These are phyloP conservation scores for Fusarium kyushuense DNA, from an alignment of 2,329 filamentous ascomycete species.

Conservation along the genomic window DNA sequence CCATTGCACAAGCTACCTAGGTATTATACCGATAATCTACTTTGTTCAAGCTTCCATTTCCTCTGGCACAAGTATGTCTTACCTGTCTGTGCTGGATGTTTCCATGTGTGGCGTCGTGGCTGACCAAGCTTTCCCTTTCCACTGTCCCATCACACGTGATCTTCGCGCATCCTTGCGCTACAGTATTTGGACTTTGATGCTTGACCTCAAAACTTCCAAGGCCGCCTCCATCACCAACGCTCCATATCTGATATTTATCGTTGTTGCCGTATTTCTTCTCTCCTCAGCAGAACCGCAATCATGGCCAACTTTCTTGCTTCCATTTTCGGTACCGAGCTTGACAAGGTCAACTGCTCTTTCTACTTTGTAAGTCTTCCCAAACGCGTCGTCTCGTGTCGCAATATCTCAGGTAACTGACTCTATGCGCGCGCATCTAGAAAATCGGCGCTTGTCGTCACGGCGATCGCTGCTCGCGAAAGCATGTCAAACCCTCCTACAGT, in stretches of 20 bases:
- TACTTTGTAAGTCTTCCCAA: constrained; percentile 68
- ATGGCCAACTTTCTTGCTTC: constrained; percentile 99
- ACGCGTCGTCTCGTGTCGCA: constrained; percentile 30
- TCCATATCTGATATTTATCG: constrained; percentile 14
- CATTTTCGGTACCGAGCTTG: constrained; percentile 99
- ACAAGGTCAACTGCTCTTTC: constrained; percentile 99
- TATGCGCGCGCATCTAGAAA: constrained; percentile 72
- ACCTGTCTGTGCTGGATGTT: constrained; percentile 6
- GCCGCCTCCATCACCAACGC: constrained; percentile 35
- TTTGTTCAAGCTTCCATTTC: neutral
- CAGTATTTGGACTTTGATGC: constrained; percentile 12
- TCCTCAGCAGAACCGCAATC: constrained; percentile 36
- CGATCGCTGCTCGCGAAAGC: constrained; percentile 97
- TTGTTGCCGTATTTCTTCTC: constrained; percentile 10
- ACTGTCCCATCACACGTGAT: constrained; percentile 54
- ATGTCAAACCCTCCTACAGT: constrained; percentile 98
- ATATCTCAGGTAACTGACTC: constrained; percentile 25
- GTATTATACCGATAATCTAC: neutral
- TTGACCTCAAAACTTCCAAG: constrained; percentile 41
- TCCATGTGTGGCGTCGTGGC: constrained; percentile 15
- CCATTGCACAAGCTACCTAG: neutral
- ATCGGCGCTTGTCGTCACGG: constrained; percentile 99
- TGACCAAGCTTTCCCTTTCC: constrained; percentile 36
- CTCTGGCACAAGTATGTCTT: neutral
- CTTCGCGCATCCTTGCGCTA: constrained; percentile 41